Base-by-base conservation (phyloP, 352 stramenopile species). In the Plasmopara viticola region DNA sequence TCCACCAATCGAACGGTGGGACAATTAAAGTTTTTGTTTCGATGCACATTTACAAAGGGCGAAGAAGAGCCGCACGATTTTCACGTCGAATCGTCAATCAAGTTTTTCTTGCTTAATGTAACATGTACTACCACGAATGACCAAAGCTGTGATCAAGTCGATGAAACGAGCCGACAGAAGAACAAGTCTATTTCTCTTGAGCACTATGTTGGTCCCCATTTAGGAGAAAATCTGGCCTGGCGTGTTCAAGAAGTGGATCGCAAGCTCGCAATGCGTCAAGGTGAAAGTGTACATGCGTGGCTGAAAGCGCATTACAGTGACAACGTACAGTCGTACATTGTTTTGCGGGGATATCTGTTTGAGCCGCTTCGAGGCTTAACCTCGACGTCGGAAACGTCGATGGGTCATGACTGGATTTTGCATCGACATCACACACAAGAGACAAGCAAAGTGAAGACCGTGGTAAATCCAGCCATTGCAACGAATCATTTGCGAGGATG, bases 21-120 rank as follows among this genome's bases (percentile, higher is more conserved):
- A 0, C 79, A 87, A 61, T 64, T 90, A 45, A 87, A 90, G 44
- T 87, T 90, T 46, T 55, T 90, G 6, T 87, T 90, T 58, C 76
- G 70, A 1, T 70, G 64, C 48, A 57, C 53, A 44, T 55, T 68
- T 47, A 37, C 64, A 15, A 25, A 44, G 6, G 31, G 56, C 2
- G 14, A 1, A 1, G 55, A 43, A n/a, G 34, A 57, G 25, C 52
- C 55, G 7, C 46, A 55, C 33, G 67, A 87, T 51, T 73, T 74
- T 35, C 79, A 90, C 47, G 74, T 87, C n/a, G 77, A 90, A 53
- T 83, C 70, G 15, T 88, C 79, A 2, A 72, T 90, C 60, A 90
- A 90, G 53, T 90, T 88, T 48, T 90, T 90, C 53, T 43, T 90
- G 42, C 48, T 88, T 9, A 72, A 83, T 50, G 61, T 72, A 15